Base-by-base conservation (phyloP, 129 eudicot genomes). In the Apium graveolens region DNA sequence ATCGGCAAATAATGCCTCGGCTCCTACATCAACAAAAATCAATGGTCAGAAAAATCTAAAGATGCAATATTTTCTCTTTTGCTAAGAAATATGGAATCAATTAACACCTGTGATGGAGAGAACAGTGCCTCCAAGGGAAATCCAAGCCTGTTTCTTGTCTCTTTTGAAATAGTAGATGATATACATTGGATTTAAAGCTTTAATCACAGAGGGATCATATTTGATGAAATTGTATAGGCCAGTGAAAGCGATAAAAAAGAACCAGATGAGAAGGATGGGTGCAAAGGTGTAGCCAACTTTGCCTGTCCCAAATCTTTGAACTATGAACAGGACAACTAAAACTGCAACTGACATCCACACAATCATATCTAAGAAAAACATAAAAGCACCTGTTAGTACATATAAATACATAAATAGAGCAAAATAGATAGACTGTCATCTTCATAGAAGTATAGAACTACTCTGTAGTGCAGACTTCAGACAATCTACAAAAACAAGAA, bases 241-340 rank as follows among this genome's bases (percentile, higher is more conserved):
- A 74, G 82, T 78, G 8, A 75, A 80, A 41, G 81, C 82, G 45
- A 86, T 89, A 26, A 87, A 77, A 2, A 76, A 14, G 78, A 93
- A 93, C 96, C 98, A 93, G 0, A 91, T 78, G 20, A 85, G 80
- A 16, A 91, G 78, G 42, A 93, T 84, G 4, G 97, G 98, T 18
- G 98, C 97, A 76, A 93, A 93, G 16, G 79, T 78, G 80, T 86
- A 91, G 71, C 98, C 97, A 42, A 93, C 97, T 89, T 86, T 89
- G 75, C 91, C 96, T 1, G 97, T 93, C 44, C 98, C 98, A 34
- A 83, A 89, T 60, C 98, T 86, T 81, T 93, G 98, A n/a, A 82
- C 83, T 84, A 83, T 79, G 85, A 91, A 93, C n/a, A 93, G 80
- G 35, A 41, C 20, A 44, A 93, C 39, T 74, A 91, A 68, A 78